Conservation (phyloP, 306 rosid genomes). For the Cicer bijugum region DNA sequence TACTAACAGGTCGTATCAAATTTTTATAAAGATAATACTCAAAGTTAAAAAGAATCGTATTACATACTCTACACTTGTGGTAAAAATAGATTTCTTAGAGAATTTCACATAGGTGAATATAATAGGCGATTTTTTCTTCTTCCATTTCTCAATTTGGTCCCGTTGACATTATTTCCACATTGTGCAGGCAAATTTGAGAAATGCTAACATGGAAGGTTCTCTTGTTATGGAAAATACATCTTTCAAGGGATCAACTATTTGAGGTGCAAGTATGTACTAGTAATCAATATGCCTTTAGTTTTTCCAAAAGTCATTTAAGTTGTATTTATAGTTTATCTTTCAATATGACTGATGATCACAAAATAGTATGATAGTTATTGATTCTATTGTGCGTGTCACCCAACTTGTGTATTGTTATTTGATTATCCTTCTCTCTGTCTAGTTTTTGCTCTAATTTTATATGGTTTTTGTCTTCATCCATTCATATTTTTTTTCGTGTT, state of each 20-base stretch:
- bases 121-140: not conserved
- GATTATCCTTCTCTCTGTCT: not conserved
- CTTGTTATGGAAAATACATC: slow-evolving; percentile 87
- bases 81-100: too few relatives aligned
- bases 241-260: slow-evolving; percentile 76
- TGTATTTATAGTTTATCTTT: slow-evolving; percentile 1
- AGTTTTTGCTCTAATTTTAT: not conserved
- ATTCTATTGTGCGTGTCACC: slow-evolving; percentile 45
- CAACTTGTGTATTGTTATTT: slow-evolving; percentile 42
- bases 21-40: too few relatives aligned
- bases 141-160: slow-evolving; percentile 16
- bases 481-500: not conserved
- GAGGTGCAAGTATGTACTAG: slow-evolving; percentile 73
- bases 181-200: slow-evolving; percentile 82
- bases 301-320: slow-evolving; percentile 15
- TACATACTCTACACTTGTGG: too few relatives aligned
- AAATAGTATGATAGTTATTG: slow-evolving; percentile 11
- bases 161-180: slow-evolving; percentile 29
- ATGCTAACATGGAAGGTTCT: slow-evolving; percentile 95
- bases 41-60: too few relatives aligned
- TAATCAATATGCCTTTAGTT: slow-evolving; percentile 35
- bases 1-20: too few relatives aligned
- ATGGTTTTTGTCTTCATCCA: not conserved
- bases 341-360: slow-evolving; percentile 22
- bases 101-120: too few relatives aligned